Evolutionary conservation across 164 flowering plant species (phyloP), one percentile per base, ranked within the genome.

Genomic region (Akebia trifoliata): DNA sequence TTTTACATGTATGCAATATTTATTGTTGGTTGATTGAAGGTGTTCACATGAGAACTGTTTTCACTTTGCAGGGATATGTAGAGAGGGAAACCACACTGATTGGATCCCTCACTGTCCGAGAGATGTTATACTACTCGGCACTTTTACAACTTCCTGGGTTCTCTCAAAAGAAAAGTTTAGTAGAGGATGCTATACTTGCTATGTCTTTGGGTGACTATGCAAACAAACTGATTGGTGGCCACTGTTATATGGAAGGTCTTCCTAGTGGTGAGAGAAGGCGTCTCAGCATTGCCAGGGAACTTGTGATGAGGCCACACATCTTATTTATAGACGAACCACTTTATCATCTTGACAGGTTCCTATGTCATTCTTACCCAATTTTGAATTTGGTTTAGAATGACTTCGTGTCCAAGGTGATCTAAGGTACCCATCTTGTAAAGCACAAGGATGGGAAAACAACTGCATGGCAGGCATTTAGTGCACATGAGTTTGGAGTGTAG

Each of bases 281-380:
- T 55, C 81, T 90, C 26, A 74, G 86, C 76, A 93, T 93, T 75
- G 99, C 97, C 36, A 76, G 97, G 69, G 99, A 94, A 64, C 97
- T 94, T 69, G 95, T 94, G 60, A 87, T 82, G 91, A 81, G 97
- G 65, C 99, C 99, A 17, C 92, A 83, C 50, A 60, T 86, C 57
- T 47, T 94, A 62, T 90, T 90, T 68, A 81, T 94, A 47, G 99
- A 94, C 62, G 99, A 94, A 72, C 99, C 99, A 63, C 99, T 94
- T 54, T 94, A 94, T 75, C 97, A 86, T 69, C 93, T 94, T 67
- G 93, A 94, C 87, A 94, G 99, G 99, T 93, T 43, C 28, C 31
- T 58, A 34, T 8, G n/a, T 24, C 53, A 4, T 21, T 20, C 26
- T 38, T 47, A 10, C 8, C 4, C 26, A 18, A 32, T 24, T 6